Evolutionary conservation across 208 protist genomes (phyloP).

Genomic region (Wallacemonas collosoma): DNA sequence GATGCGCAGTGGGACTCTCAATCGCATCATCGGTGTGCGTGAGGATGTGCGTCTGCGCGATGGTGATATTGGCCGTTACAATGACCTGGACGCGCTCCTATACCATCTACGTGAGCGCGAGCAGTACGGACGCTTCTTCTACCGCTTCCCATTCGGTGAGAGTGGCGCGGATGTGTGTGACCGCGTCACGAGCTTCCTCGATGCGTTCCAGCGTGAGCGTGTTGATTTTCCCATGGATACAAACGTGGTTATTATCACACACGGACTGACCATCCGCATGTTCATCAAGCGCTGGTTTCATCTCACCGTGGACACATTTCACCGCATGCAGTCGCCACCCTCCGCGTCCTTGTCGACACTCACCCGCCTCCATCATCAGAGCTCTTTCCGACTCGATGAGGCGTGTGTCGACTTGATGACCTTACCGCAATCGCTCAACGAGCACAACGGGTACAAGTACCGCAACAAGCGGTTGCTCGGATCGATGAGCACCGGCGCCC

Average conservation of each 20-base stretch:
- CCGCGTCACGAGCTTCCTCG: conserved; percentile 89
- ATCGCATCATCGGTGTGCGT: conserved; percentile 72
- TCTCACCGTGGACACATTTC: conserved; percentile 90
- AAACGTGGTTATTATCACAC: conserved; percentile 91
- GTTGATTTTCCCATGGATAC: conserved; percentile 82
- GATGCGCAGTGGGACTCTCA: conserved; percentile 36
- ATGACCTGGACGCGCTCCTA: conserved; percentile 56
- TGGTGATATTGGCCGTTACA: conserved; percentile 93
- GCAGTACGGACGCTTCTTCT: conserved; percentile 92
- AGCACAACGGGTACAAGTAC: conserved; percentile 89
- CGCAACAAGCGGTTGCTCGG: conserved; percentile 89
- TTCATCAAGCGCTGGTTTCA: conserved; percentile 93
- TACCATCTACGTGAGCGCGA: conserved; percentile 72
- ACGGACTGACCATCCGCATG: conserved; percentile 88
- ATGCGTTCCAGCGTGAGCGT: conserved; percentile 84
- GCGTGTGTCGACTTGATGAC: conserved; percentile 67
- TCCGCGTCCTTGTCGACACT: conserved; percentile 69
- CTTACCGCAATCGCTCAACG: conserved; percentile 80
- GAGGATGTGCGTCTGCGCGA: conserved; percentile 93
- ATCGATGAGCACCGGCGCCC: conserved; percentile 87
- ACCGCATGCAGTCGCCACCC: conserved; percentile 80
- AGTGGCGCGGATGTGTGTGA: conserved; percentile 93
- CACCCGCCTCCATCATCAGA: conserved; percentile 78
- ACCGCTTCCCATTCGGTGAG: conserved; percentile 91
- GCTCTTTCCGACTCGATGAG: conserved; percentile 76